Evolutionary conservation across 352 stramenopile genomes (phyloP).

Genomic region (Elongisporangium undulatum): DNA sequence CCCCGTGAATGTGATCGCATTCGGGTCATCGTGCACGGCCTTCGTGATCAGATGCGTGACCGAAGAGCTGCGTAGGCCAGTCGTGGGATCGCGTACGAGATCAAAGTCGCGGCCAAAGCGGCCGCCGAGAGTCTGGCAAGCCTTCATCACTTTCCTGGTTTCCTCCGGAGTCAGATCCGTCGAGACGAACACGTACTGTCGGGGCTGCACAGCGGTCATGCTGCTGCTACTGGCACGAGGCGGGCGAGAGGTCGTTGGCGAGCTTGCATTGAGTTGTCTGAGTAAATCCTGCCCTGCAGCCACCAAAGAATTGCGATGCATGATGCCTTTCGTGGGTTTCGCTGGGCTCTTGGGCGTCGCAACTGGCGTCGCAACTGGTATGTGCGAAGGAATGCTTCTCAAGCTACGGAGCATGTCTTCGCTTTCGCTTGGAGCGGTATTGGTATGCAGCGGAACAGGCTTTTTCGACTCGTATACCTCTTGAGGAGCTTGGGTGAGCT

Average conservation of each 20-base stretch:
- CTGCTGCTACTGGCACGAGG: constrained; percentile 1
- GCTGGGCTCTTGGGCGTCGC: neutral
- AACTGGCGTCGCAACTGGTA: neutral
- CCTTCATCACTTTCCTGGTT: constrained; percentile 44
- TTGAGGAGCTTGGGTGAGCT: neutral
- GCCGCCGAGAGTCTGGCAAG: constrained; percentile 54
- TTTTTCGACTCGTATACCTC: constrained; percentile 7
- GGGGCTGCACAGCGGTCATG: neutral
- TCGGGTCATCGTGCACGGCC: constrained; percentile 22
- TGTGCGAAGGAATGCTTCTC: neutral
- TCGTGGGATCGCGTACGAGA: constrained; percentile 38
- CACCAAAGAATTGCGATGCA: neutral
- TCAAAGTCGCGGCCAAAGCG: constrained; percentile 76
- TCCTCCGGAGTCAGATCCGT: constrained; percentile 57
- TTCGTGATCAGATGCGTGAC: constrained; percentile 81
- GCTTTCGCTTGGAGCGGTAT: neutral
- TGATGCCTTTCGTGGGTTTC: neutral
- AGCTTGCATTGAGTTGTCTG: neutral
- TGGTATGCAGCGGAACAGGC: neutral
- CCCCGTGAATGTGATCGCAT: constrained; percentile 5
- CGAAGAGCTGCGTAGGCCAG: constrained; percentile 37
- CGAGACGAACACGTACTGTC: constrained; percentile 46
- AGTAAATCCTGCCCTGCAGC: neutral
- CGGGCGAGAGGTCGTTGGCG: neutral
- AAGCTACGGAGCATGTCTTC: constrained; percentile 1